Base-by-base conservation (phyloP, 2,329 filamentous ascomycete genomes). In the Fusarium beomiforme region DNA sequence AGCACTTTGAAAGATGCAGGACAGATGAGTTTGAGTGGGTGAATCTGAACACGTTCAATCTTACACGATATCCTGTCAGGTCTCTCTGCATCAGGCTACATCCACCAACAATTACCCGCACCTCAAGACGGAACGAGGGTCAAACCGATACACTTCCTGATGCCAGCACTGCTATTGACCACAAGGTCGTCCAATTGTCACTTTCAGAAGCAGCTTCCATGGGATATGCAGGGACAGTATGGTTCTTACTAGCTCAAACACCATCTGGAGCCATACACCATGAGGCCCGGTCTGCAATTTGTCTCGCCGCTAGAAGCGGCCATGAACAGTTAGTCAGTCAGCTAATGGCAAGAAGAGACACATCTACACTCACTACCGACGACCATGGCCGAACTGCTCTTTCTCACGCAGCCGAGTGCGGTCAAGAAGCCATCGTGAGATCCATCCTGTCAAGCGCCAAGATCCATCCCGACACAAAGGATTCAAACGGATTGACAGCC, bases 1-100 rank as follows among this genome's bases (percentile, higher is more conserved):
- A 72, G 2, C 69, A 71, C 10, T 72, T 59, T 10, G 47, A 72
- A 21, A 51, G 69, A 3, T 55, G 47, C 8, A 39, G 10, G 4
- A 36, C 9, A 6, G 17, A 43, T 2, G 23, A 61, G 5, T 11
- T 71, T 1, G 19, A 53, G 2, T 43, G 47, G 39, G 8, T 69
- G 6, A n/a, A 61, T 29, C 6, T 72, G 1, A 2, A 39, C 7
- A 31, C 21, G 2, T 66, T 71, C 3, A 58, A 16, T 0, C 36
- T 56, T 1, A 43, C 36, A 0, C 39, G 50, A 11, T 54, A 53
- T 2, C 64, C 51, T 1, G 34, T 29, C 2, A 43, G 56, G 5
- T 13, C 37, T 2, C 4, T 72, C 0, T 72, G 53, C 10, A 41
- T 71, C 4, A 23, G 43, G 4, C 4, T 58, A 0, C 55, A 55